A percentile compares a stretch with the other conserved stretches of the same genome.
Conservation (phyloP, 164 flowering plant species). For the Pachysandra terminalis region DNA sequence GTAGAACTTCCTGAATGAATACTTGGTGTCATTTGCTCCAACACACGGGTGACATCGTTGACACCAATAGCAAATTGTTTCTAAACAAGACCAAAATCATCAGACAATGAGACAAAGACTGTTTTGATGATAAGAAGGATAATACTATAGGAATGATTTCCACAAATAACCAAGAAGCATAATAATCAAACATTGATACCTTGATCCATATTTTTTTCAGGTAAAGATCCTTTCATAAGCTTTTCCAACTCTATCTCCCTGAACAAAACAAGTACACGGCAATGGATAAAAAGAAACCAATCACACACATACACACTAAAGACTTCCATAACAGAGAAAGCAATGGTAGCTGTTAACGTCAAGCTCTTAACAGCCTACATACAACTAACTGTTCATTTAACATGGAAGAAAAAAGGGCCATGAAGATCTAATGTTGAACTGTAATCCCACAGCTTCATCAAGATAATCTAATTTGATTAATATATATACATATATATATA, state of each 20-base stretch:
- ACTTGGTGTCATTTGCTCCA: slow-evolving; percentile 62
- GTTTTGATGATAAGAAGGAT: not conserved
- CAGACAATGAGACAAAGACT: not conserved
- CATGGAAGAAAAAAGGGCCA: no score
- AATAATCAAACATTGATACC: slow-evolving; percentile 29
- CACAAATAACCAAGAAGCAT: not conserved
- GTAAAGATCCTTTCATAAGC: slow-evolving; percentile 33
- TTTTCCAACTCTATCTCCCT: slow-evolving; percentile 60
- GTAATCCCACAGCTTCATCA: no score
- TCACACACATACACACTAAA: not conserved
- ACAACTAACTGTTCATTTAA: no score
- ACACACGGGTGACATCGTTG: slow-evolving; percentile 78
- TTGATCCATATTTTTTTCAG: slow-evolving; percentile 81
- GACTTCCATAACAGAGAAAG: not conserved
- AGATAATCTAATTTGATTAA: no score
- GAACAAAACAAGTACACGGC: slow-evolving; percentile 5
- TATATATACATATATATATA: no score
- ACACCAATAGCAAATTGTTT: slow-evolving; percentile 87
- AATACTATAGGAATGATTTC: not conserved
- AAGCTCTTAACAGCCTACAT: no score
- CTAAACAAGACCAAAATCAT: slow-evolving; percentile 24
- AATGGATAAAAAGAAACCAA: not conserved
- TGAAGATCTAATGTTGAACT: no score
- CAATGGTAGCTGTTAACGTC: no score
- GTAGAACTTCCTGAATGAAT: slow-evolving; percentile 11